Evolutionary conservation across 345 rosid species (phyloP), one percentile per base, ranked within the genome.

Genomic region (Gossypium arboreum): DNA sequence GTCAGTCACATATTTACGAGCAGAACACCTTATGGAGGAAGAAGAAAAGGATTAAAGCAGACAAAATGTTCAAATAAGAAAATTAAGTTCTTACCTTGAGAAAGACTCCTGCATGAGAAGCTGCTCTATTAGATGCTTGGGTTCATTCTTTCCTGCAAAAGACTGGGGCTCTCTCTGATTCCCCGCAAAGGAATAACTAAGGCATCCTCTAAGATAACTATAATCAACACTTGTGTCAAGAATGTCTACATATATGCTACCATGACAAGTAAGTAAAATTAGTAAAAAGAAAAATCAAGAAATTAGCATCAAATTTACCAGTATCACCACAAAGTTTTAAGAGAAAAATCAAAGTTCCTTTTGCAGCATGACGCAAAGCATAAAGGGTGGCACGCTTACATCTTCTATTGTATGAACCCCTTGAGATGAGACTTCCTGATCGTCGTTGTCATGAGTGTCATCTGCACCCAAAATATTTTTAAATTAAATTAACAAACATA

Each of bases 91-190:
- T 50, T 59, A 94, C 98, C 99, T 85, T 50, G 97, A 86, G 80
- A 89, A 92, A n/a, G 88, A 91, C 83, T 90, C 96, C 83, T 80
- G 86, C 89, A 82, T 73, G 60, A 95, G 86, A 79, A 95, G 87
- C 81, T 77, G 91, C 81, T 88, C 98, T 80, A 95, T 93, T 69
- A 86, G 81, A 77, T 70, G 81, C 86, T 90, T 92, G 75, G 87
- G 75, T 70, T 82, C 86, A 77, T 66, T 73, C 78, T 70, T 88
- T 85, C 80, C 77, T 41, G 41, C 75, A 10, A 74, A 44, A 71
- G 68, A 63, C 65, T 51, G 78, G 50, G 81, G 79, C 75, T 78
- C 85, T 75, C 72, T 75, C 78, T 67, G 45, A 27, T 29, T 22
- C 60, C 52, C 77, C 72, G 11, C 50, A 55, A 75, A 20, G 27